Conservation (phyloP, 2,329 filamentous ascomycete genomes). For the Zasmidium cellare region DNA sequence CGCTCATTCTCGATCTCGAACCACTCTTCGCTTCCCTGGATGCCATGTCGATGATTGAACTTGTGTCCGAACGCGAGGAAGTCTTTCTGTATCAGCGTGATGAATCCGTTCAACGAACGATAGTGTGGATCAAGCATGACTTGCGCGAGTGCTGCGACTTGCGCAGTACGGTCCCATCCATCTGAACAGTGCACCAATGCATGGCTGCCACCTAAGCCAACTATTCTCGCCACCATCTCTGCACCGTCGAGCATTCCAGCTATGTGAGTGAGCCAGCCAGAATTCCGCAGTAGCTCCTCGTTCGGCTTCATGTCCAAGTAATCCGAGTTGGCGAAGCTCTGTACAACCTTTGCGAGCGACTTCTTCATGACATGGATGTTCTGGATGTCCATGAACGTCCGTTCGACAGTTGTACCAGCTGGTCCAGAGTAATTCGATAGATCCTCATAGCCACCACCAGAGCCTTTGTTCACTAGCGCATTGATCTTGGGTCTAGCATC, state of each 20-base stretch:
- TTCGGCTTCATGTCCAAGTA: conserved; percentile 80
- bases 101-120: conserved; percentile 89
- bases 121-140: conserved; percentile 95
- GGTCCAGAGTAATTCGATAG: conserved; percentile 97
- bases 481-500: conserved; percentile 94
- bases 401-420: conserved; percentile 52
- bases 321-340: conserved; percentile 89
- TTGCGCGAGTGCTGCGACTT: conserved; percentile 87
- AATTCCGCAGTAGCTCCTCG: conserved; percentile 76
- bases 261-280: conserved; percentile 90
- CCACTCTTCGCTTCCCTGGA: conserved; percentile 89
- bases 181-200: conserved; percentile 97
- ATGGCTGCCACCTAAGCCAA: conserved; percentile 90
- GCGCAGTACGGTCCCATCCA: conserved; percentile 96
- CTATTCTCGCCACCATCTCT: conserved; percentile 77
- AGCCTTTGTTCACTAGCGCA: conserved; percentile 88
- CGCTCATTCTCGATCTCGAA: conserved; percentile 83
- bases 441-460: conserved; percentile 92
- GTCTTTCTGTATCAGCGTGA: conserved; percentile 92
- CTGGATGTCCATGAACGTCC: conserved; percentile 91
- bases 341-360: conserved; percentile 82
- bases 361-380: conserved; percentile 98
- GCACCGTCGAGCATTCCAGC: conserved; percentile 80
- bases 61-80: conserved; percentile 98
- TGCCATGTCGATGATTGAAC: conserved; percentile 90